Evolutionary conservation across 176 grass and related monocot genomes (phyloP).

Genomic region (Eragrostis nindensis): DNA sequence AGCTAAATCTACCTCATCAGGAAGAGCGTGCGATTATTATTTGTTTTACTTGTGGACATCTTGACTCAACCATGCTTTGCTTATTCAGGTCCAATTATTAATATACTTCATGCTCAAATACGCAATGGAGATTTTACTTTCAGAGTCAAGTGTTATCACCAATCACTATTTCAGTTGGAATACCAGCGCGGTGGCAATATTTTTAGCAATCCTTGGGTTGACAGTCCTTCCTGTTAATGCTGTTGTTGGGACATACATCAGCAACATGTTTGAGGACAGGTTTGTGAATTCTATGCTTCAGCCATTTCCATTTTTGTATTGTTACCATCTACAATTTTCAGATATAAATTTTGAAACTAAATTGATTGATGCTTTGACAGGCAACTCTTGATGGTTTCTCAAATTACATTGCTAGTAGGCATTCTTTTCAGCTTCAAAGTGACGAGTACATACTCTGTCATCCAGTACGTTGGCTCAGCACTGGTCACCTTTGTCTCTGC

Average conservation of each 20-base stretch:
- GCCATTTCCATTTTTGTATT: too few relatives aligned
- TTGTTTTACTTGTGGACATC: background rate
- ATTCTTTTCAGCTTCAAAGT: conserved; percentile 87
- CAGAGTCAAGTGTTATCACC: conserved; percentile 96
- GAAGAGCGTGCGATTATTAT: background rate
- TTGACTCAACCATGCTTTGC: conserved; percentile 22
- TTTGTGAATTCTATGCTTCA: conserved; percentile 39
- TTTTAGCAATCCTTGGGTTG: conserved; percentile 87
- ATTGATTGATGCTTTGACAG: conserved; percentile 40
- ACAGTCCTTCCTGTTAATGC: conserved; percentile 97
- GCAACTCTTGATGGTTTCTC: conserved; percentile 87
- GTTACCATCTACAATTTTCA: background rate
- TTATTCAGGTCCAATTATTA: conserved; percentile 81
- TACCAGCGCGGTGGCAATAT: conserved; percentile 88
- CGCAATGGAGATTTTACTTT: conserved; percentile 96
- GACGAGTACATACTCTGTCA: conserved; percentile 60
- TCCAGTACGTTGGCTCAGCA: conserved; percentile 79
- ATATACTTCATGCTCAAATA: conserved; percentile 99
- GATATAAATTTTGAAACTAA: background rate
- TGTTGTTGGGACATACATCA: conserved; percentile 93
- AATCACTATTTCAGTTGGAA: conserved; percentile 92
- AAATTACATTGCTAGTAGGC: conserved; percentile 74
- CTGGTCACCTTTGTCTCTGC: conserved; percentile 85
- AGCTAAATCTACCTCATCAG: background rate
- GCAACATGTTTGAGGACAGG: conserved; percentile 99